A percentile compares a stretch with the other conserved stretches of the same genome.
These are phyloP conservation scores for Coprinopsis cinerea DNA, from an alignment of 768 basidiomycete genomes.

Conservation along the genomic window DNA sequence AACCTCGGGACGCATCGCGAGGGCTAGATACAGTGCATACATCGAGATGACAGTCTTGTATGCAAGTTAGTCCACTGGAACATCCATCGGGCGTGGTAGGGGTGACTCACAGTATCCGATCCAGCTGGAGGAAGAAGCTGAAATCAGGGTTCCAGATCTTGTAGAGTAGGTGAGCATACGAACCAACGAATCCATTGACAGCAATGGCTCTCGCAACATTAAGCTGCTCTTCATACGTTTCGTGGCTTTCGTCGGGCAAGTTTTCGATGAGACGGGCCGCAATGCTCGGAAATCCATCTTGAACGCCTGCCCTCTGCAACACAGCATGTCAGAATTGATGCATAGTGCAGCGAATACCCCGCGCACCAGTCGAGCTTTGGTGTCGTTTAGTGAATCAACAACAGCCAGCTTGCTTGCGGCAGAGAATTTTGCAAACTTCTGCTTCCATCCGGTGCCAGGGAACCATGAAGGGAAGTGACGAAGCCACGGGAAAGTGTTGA, in stretches of 20 bases:
- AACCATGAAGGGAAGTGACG: conserved; percentile 30
- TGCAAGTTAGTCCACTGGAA: neutral
- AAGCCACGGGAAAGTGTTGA: conserved; percentile 14
- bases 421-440: conserved; percentile 5
- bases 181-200: neutral
- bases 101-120: neutral
- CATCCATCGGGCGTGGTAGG: too few species aligned
- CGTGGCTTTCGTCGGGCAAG: conserved; percentile 1
- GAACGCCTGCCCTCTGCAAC: neutral
- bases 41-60: neutral
- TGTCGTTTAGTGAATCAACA: neutral
- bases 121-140: neutral
- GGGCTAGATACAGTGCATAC: conserved; percentile 17
- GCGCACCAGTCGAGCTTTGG: neutral
- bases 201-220: neutral
- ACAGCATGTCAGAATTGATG: neutral
- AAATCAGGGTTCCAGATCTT: neutral
- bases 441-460: conserved; percentile 30
- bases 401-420: neutral
- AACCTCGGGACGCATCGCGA: conserved; percentile 31
- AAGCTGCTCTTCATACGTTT: neutral
- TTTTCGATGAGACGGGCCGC: conserved; percentile 3
- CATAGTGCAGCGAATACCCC: too few species aligned
- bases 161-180: neutral
- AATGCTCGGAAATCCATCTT: neutral